Evolutionary conservation across 1,139 yeast genomes (phyloP), one percentile per base, ranked within the genome.

Genomic region (Pichia sp.): DNA sequence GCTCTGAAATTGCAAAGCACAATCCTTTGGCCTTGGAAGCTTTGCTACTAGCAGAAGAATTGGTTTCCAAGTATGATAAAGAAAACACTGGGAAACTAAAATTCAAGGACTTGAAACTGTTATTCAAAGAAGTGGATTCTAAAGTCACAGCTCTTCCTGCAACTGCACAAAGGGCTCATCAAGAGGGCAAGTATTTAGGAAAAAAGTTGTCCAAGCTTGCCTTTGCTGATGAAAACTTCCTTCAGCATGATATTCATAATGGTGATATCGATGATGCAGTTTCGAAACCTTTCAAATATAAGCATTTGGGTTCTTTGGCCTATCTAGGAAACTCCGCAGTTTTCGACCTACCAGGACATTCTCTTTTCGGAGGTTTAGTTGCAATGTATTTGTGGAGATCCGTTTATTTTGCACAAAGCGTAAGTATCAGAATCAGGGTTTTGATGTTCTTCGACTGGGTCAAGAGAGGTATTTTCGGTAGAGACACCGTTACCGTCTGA

Each of bases 351-450:
- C 83, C 84, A 13, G 58, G 56, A 3, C 74, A 78, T 59, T 74
- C 80, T 34, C 74, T 80, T 57, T 76, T 76, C 49, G 85, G 87
- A 56, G 87, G 87, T 2, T 66, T 82, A 46, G 68, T 81, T 44
- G 87, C 87, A 41, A 80, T 82, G 83, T 82, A 82, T 65, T 67
- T 82, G 53, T 82, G 87, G 87, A 77, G 87, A 69, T 77, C 84
- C 45, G 83, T 81, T 32, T 82, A 82, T 68, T 82, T 82, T 69
- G 79, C 85, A 32, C 84, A 82, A 66, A 77, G 83, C 46, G 86
- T 82, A 44, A 78, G 85, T 53, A 64, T 80, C 59, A 75, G 87
- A 64, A 79, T 83, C 2, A 74, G 87, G 62, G 80, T 79, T 2
- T 70, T 81, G 59, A 67, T 82, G 66, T 78, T 79, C 66, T 75